Evolutionary conservation across 1,139 yeast genomes (phyloP).

Genomic region (Taphrina populina): DNA sequence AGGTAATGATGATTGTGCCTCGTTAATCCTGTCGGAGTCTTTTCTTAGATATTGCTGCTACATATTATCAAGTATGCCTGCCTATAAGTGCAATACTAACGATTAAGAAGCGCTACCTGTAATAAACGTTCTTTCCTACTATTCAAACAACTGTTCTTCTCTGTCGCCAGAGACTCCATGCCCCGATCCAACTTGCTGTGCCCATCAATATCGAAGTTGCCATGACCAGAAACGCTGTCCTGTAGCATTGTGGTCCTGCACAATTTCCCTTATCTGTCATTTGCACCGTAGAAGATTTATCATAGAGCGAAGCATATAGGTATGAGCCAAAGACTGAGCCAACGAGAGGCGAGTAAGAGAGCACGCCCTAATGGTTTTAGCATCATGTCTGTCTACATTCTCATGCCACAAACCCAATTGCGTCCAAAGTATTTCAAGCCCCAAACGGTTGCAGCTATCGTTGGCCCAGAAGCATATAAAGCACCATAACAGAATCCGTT

Average conservation of each 20-base stretch:
- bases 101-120: no score
- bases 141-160: slow-evolving; percentile 2
- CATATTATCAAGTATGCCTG: neutral
- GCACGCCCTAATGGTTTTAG: slow-evolving; percentile 7
- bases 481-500: slow-evolving; percentile 25
- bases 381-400: neutral
- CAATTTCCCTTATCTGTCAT: neutral
- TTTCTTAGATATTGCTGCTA: neutral
- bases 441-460: slow-evolving; percentile 27
- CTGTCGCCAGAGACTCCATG: slow-evolving; percentile 22
- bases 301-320: slow-evolving; percentile 24
- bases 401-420: slow-evolving; percentile 15
- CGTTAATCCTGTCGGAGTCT: neutral
- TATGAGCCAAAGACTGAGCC: slow-evolving; percentile 27
- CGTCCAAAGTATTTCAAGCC: slow-evolving; percentile 25
- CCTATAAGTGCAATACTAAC: neutral
- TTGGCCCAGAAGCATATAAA: slow-evolving; percentile 21
- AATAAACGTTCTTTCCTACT: neutral
- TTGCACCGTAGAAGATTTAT: slow-evolving; percentile 4
- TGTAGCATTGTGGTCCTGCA: slow-evolving; percentile 7
- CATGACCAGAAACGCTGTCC: slow-evolving; percentile 4
- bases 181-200: neutral
- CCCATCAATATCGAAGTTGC: neutral
- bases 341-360: slow-evolving; percentile 25
- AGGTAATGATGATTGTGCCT: neutral